Evolutionary conservation across 331 rosid species (phyloP).

Genomic region (Rhamnella rubrinervis): DNA sequence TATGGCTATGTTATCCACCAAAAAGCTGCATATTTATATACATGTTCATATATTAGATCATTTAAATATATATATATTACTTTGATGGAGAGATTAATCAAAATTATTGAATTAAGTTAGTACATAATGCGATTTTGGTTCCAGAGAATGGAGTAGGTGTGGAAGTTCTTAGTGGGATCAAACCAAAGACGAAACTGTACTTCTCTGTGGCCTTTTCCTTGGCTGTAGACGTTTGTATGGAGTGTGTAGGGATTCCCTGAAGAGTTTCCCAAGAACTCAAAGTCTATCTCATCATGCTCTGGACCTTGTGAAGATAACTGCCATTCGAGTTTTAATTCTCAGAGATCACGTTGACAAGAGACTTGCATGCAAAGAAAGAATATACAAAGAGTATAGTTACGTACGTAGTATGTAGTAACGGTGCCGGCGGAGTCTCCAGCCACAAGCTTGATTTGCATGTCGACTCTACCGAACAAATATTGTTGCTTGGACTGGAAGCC

Average conservation of each 20-base stretch:
- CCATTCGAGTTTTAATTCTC: background rate
- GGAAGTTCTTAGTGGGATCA: slow-evolving; percentile 45
- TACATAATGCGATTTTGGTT: slow-evolving; percentile 4
- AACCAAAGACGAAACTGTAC: slow-evolving; percentile 49
- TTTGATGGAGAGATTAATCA: background rate
- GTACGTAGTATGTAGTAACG: slow-evolving; percentile 44
- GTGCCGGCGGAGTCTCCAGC: slow-evolving; percentile 53
- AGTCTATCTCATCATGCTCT: slow-evolving; percentile 48
- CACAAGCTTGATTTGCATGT: slow-evolving; percentile 43
- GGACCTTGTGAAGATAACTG: slow-evolving; percentile 48
- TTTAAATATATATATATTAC: background rate
- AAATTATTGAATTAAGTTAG: too few relatives aligned
- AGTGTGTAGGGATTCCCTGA: slow-evolving; percentile 45
- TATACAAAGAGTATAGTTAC: background rate
- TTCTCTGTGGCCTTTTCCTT: slow-evolving; percentile 40
- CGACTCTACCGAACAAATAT: slow-evolving; percentile 41
- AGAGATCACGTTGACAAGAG: too few relatives aligned
- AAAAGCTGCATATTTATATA: slow-evolving; percentile 14
- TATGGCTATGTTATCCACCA: slow-evolving; percentile 34
- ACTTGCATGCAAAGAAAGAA: background rate
- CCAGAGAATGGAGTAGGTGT: slow-evolving; percentile 47
- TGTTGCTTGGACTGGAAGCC: slow-evolving; percentile 45
- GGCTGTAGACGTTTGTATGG: slow-evolving; percentile 42
- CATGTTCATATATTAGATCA: background rate
- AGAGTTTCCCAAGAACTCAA: slow-evolving; percentile 44